phyloP scores from a whole-genome alignment of 352 stramenopile genomes.

The Phytophthora kernoviae region DNA sequence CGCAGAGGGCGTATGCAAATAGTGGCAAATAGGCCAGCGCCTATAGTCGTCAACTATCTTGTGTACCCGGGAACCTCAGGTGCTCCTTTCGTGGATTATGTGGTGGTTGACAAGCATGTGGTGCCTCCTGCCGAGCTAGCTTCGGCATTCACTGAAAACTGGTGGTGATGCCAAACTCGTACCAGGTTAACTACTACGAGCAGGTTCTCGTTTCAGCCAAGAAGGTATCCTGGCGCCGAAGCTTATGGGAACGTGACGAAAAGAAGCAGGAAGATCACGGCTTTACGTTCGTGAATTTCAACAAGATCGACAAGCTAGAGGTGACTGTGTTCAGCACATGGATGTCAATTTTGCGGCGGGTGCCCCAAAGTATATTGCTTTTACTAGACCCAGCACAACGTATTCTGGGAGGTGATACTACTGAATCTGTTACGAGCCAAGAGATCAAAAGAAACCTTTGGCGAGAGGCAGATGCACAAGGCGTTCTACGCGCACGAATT shows the following conservation, averaged over 20 bases:
- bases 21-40: conserved; percentile 49
- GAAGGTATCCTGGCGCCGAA: conserved; percentile 7
- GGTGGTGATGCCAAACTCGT: conserved; percentile 69
- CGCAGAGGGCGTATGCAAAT: conserved; percentile 58
- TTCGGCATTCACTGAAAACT: conserved; percentile 73
- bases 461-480: conserved; percentile 52
- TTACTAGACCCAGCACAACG: conserved; percentile 54
- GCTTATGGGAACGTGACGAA: conserved; percentile 26
- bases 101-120: conserved; percentile 69
- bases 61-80: conserved; percentile 83
- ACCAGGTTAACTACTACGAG: conserved; percentile 85
- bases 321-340: conserved; percentile 65
- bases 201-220: conserved; percentile 13
- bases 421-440: conserved; percentile 35
- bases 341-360: conserved; percentile 70
- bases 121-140: conserved; percentile 42
- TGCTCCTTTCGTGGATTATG: conserved; percentile 78
- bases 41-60: conserved; percentile 83
- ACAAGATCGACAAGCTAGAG: conserved; percentile 90
- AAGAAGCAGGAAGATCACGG: conserved; percentile 12
- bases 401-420: not conserved
- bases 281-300: conserved; percentile 87
- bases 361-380: conserved; percentile 57
- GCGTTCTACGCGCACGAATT: conserved; percentile 52
- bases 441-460: conserved; percentile 57